phyloP scores from a whole-genome alignment of 2,329 filamentous ascomycete species.

The Fusarium ramigenum region DNA sequence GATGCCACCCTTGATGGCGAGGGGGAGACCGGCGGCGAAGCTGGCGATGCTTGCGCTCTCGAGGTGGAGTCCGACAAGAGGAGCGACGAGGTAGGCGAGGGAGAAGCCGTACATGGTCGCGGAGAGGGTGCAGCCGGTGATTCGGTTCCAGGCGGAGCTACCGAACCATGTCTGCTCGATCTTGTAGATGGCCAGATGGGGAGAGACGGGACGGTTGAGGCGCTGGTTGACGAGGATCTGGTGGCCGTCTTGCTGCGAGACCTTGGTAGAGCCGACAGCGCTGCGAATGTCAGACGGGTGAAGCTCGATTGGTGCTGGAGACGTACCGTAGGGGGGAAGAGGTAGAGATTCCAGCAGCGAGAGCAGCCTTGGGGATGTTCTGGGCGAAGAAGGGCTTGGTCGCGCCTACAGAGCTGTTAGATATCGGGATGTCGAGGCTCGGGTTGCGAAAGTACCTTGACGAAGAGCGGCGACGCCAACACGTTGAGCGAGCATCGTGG shows the following conservation, averaged over 20 bases:
- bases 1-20: constrained; percentile 65
- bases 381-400: constrained; percentile 59
- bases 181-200: constrained; percentile 87
- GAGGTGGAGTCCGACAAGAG: constrained; percentile 72
- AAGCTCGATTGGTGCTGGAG: not conserved
- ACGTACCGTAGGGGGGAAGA: constrained; percentile 58
- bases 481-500: constrained; percentile 65
- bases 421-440: constrained; percentile 21
- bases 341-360: constrained; percentile 54
- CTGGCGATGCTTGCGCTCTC: constrained; percentile 69
- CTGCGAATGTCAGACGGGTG: constrained; percentile 10
- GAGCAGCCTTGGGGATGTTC: constrained; percentile 57
- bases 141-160: constrained; percentile 77
- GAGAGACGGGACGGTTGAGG: constrained; percentile 80
- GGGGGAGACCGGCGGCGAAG: constrained; percentile 66
- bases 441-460: constrained; percentile 56
- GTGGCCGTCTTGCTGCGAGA: constrained; percentile 63
- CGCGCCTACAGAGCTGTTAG: constrained; percentile 46
- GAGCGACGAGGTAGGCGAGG: constrained; percentile 81
- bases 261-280: constrained; percentile 60
- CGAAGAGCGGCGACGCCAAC: constrained; percentile 67
- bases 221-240: constrained; percentile 84
- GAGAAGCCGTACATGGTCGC: constrained; percentile 83
- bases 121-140: constrained; percentile 80
- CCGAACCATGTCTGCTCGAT: constrained; percentile 86